These are phyloP conservation scores for Apophysomyces elegans DNA, from an alignment of 371 early-diverging fungal species.

Conservation along the genomic window DNA sequence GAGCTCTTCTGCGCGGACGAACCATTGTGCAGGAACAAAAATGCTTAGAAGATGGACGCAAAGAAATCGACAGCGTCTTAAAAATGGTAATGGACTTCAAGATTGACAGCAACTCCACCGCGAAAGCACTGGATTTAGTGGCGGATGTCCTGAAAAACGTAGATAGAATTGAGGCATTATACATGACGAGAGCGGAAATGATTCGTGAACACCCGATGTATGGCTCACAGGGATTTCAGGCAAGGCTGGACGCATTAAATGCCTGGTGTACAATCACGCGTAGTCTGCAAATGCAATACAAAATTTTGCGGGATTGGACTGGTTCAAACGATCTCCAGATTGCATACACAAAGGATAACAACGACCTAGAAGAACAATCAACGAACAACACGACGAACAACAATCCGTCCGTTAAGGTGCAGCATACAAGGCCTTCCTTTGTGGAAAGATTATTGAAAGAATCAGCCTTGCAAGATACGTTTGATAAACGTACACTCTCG, in stretches of 20 bases:
- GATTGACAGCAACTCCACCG: constrained; percentile 50
- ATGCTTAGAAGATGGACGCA: constrained; percentile 69
- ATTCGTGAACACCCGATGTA: constrained; percentile 72
- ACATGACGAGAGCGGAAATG: constrained; percentile 73
- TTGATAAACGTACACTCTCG: constrained; percentile 75
- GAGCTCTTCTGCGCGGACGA: constrained; percentile 69
- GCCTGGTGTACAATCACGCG: constrained; percentile 80
- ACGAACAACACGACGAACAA: constrained; percentile 14
- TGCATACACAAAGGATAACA: constrained; percentile 40
- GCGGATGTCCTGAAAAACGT: constrained; percentile 72
- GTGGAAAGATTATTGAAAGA: constrained; percentile 86
- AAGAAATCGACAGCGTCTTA: constrained; percentile 65
- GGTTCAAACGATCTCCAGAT: constrained; percentile 76
- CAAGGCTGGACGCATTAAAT: constrained; percentile 72
- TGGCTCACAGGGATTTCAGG: constrained; percentile 70
- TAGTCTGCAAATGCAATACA: constrained; percentile 71
- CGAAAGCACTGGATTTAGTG: constrained; percentile 63
- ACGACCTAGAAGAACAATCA: constrained; percentile 10
- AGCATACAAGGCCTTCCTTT: constrained; percentile 68
- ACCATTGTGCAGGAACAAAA: constrained; percentile 68
- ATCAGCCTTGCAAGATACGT: constrained; percentile 77
- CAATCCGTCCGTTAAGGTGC: constrained; percentile 2
- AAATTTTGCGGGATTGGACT: constrained; percentile 83
- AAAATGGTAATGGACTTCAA: constrained; percentile 70
- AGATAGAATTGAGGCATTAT: constrained; percentile 78